These are phyloP conservation scores for Dothiorella sarmentorum DNA, from an alignment of 2,329 filamentous ascomycete genomes.

Conservation along the genomic window DNA sequence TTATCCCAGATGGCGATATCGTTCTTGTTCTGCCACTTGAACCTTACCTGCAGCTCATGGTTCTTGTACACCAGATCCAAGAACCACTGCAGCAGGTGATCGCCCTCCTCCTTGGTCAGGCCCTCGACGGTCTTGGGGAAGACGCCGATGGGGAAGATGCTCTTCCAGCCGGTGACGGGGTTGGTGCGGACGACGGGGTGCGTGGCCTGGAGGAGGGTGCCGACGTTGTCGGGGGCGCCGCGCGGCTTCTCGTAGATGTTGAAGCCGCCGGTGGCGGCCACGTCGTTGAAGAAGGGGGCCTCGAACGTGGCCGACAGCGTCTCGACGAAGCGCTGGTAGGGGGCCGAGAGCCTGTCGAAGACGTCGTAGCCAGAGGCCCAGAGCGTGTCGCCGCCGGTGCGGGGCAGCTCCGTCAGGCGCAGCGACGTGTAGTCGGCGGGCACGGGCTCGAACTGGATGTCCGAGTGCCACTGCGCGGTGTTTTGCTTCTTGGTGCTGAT, in stretches of 20 bases:
- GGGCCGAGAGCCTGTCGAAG: constrained; percentile 49
- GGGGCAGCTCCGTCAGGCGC: constrained; percentile 34
- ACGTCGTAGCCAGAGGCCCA: constrained; percentile 42
- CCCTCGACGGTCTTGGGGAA: constrained; percentile 39
- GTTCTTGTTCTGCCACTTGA: constrained; percentile 49
- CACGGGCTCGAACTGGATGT: constrained; percentile 41
- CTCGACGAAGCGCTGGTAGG: constrained; percentile 50
- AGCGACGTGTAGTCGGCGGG: constrained; percentile 42
- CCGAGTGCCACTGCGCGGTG: constrained; percentile 52
- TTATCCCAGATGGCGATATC: constrained; percentile 66
- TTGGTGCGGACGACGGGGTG: constrained; percentile 61
- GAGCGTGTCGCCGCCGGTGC: constrained; percentile 28
- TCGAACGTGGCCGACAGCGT: constrained; percentile 45
- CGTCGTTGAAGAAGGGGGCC: constrained; percentile 43
- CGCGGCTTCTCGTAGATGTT: constrained; percentile 47
- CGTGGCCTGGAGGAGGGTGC: constrained; percentile 46
- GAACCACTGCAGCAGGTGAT: constrained; percentile 44
- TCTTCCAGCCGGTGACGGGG: constrained; percentile 62
- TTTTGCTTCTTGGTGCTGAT: constrained; percentile 48
- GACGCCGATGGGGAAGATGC: constrained; percentile 44
- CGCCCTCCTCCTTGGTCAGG: constrained; percentile 42
- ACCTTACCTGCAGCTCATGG: constrained; percentile 51
- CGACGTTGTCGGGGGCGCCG: constrained; percentile 55
- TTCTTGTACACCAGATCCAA: constrained; percentile 43
- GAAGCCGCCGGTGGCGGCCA: constrained; percentile 42